These are phyloP conservation scores for Sparassis latifolia DNA, from an alignment of 1,284 basidiomycete species.

Conservation along the genomic window DNA sequence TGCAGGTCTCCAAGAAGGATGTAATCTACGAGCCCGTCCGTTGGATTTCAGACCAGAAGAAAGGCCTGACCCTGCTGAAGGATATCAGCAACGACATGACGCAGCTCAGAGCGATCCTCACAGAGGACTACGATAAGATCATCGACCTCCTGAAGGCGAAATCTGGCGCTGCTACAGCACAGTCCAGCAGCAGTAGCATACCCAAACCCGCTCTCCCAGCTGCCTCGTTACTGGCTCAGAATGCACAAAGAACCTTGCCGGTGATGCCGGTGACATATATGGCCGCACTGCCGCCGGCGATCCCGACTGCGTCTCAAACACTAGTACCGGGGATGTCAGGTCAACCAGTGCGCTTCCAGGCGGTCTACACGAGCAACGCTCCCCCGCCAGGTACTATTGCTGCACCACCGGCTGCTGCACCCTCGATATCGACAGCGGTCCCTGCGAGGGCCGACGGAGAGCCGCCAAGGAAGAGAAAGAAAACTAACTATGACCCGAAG, in stretches of 20 bases:
- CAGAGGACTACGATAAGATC: background rate
- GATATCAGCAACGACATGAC: conserved; percentile 1
- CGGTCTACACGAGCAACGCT: no score
- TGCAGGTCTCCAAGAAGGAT: conserved; percentile 2
- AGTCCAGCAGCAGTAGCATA: background rate
- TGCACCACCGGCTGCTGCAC: background rate
- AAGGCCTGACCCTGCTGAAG: background rate
- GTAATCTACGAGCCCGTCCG: background rate
- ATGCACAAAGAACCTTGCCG: no score
- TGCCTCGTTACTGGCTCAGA: no score
- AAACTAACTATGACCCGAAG: background rate
- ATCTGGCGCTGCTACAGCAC: background rate
- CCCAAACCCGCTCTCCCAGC: background rate
- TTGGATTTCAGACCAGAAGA: conserved; percentile 4
- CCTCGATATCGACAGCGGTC: background rate
- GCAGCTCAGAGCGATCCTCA: conserved; percentile 2
- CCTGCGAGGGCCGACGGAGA: background rate
- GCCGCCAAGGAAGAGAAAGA: conserved; percentile 2
- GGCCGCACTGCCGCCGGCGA: no score
- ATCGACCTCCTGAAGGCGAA: background rate
- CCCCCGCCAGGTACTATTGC: background rate
- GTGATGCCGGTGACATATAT: no score
- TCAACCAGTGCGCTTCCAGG: background rate
- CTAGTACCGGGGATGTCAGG: background rate
- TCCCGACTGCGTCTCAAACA: no score